Base-by-base conservation (phyloP, 1,284 basidiomycete genomes). In the Tilletia horrida region DNA sequence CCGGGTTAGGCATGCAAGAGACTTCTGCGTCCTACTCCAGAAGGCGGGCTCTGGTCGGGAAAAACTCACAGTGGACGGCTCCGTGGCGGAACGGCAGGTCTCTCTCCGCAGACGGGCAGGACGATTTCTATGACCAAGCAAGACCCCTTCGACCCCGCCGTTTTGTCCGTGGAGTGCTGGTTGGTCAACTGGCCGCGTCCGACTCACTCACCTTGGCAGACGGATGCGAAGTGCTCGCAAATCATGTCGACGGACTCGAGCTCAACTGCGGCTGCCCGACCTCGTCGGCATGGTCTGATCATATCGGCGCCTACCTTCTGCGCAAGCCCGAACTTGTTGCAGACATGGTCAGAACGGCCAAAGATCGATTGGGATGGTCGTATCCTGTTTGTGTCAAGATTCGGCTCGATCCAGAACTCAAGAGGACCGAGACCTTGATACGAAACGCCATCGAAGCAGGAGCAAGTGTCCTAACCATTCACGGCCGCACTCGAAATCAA, bases 321-420 rank as follows among this genome's bases (percentile, higher is more conserved):
- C 82, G 87, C 3, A 85, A 87, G 74, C 87, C 87, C 0, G 85
- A 88, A 62, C 77, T 84, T 1, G 86, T 87, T 2, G 78, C 84
- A 2, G 86, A 87, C 69, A 85, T 88, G 80, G 84, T 88, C 18
- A 80, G 85, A 14, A 76, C 83, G 0, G 84, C 85, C n/a, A 85
- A 86, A 66, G 84, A 83, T 62, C 79, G 86, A 2, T 80, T 87
- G 64, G 86, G 86, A 0, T 84, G 84, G 80, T 76, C 78, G 14
- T 87, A 84, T 71, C 85, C 85, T n/a, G 85, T 88, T 35, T 85
- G 83, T 62, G 84, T 88, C 71, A 88, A 88, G 81, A 87, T 88
- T 64, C 82, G 87, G 9, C 82, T 88, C 14, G 87, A 88, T 76
- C 74, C 81, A 6, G 85, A 87, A 45, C n/a, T 18, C 64, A 85